Base-by-base conservation (phyloP, 2,329 filamentous ascomycete genomes). In the Sporothrix brasiliensis region DNA sequence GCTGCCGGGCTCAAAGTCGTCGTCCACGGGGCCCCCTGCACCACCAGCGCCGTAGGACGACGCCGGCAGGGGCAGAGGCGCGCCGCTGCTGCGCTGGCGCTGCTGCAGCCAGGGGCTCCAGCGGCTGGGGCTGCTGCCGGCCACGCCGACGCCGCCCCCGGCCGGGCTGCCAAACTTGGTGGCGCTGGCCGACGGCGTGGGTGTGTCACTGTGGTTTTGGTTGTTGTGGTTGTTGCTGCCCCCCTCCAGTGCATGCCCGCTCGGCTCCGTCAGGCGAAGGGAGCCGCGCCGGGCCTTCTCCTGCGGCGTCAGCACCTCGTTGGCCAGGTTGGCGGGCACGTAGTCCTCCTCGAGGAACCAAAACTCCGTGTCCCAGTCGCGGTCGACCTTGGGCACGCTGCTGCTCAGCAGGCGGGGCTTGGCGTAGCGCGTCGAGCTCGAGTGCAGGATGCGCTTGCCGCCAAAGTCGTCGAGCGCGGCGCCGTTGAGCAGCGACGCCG, bases 331-430 rank as follows among this genome's bases (percentile, higher is more conserved):
- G 72, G 87, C 91, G 0, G 94, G 95, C 11, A 98, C 84, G 76
- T 95, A 92, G 76, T 97, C 93, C 76, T 97, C 94, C 78, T 97
- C 92, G 75, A 83, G 77, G 75, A 95, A 94, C 41, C 90, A 87
- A 76, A 96, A 95, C 70, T 87, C 85, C 70, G 84, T 79, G 65
- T 89, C 87, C 88, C 88, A 90, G 75, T 90, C 88, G 70, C 84
- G 83, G 74, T 90, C 87, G 80, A 75, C 88, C 82, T 83, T 89
- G 73, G 88, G 88, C 2, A 69, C 74, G 60, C 91, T 86, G 85
- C 91, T 78, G 86, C 90, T 84, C 81, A 92, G 79, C 83, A 87
- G 75, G 79, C 89, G 84, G 83, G 93, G 80, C 87, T 93, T 83
- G 77, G 88, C 74, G 83, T 88, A 85, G 80, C 89, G 81, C 21